A percentile compares a stretch with the other conserved stretches of the same genome.
phyloP scores from a whole-genome alignment of 345 rosid genomes.

The Carallia brachiata region DNA sequence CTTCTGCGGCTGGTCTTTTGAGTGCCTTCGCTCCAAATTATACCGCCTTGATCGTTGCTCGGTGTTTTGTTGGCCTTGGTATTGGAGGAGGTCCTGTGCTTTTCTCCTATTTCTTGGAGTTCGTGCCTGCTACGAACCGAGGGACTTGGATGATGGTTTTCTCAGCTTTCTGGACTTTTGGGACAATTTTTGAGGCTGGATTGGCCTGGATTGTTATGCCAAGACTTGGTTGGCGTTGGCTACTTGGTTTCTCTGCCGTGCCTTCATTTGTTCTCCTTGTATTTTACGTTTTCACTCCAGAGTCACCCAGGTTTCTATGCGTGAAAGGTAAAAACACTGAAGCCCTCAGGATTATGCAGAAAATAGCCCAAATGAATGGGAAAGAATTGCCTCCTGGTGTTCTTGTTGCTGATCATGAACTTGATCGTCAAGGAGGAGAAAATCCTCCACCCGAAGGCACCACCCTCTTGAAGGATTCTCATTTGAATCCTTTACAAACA shows the following conservation, averaged over 20 bases:
- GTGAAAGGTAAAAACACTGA: slow-evolving; percentile 65
- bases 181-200: slow-evolving; percentile 72
- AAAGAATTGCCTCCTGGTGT: slow-evolving; percentile 58
- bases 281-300: slow-evolving; percentile 67
- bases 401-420: slow-evolving; percentile 59
- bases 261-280: slow-evolving; percentile 76
- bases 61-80: slow-evolving; percentile 82
- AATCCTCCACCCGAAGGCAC: slow-evolving; percentile 32
- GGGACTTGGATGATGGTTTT: slow-evolving; percentile 90
- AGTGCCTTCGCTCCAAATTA: slow-evolving; percentile 75
- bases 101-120: slow-evolving; percentile 76
- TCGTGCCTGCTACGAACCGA: slow-evolving; percentile 79
- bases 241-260: slow-evolving; percentile 71
- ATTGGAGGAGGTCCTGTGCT: slow-evolving; percentile 91
- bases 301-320: slow-evolving; percentile 86
- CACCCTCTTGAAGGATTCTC: not conserved
- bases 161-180: slow-evolving; percentile 76
- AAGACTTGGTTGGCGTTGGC: slow-evolving; percentile 86
- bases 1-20: slow-evolving; percentile 65
- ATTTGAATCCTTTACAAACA: not conserved
- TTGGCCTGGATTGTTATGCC: slow-evolving; percentile 94
- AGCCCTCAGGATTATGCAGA: slow-evolving; percentile 60
- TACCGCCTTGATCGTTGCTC: slow-evolving; percentile 46
- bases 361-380: slow-evolving; percentile 54
- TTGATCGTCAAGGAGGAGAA: slow-evolving; percentile 39